phyloP scores from a whole-genome alignment of 164 flowering plant species.

The Magnolia changhungtana region DNA sequence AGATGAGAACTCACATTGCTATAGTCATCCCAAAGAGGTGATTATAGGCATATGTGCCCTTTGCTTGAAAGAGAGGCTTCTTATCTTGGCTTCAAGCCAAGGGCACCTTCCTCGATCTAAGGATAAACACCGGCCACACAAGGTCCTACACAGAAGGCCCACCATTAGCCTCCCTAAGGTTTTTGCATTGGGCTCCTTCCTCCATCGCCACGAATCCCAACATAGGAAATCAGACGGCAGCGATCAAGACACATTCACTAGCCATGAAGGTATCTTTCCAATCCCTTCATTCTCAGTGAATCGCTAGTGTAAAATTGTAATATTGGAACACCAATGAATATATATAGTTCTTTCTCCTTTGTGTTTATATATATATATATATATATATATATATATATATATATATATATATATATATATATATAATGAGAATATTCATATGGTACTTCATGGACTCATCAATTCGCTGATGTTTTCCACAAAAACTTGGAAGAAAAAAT shows the following conservation, averaged over 20 bases:
- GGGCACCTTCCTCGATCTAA: constrained; percentile 17
- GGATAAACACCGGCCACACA: constrained; percentile 5
- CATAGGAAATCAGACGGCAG: constrained; percentile 34
- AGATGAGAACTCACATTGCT: constrained; percentile 42
- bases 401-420: too few relatives aligned
- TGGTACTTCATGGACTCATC: too few relatives aligned
- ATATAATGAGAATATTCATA: too few relatives aligned
- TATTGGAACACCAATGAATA: too few relatives aligned
- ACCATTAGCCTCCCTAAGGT: constrained; percentile 37
- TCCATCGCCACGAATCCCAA: constrained; percentile 49
- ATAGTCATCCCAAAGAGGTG: constrained; percentile 54
- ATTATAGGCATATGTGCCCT: constrained; percentile 68
- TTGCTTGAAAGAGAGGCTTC: constrained; percentile 81
- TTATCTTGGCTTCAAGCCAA: constrained; percentile 59
- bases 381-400: too few relatives aligned
- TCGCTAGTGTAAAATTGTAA: too few relatives aligned
- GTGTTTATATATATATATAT: too few relatives aligned
- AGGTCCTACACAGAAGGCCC: constrained; percentile 15
- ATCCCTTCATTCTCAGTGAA: too few relatives aligned
- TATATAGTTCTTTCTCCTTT: too few relatives aligned
- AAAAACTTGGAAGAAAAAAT: too few relatives aligned
- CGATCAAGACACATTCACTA: constrained; percentile 32
- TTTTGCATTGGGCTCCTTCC: constrained; percentile 57
- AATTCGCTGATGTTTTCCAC: too few relatives aligned
- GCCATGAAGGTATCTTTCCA: constrained; percentile 55